phyloP scores from a whole-genome alignment of 2,329 filamentous ascomycete genomes.

The Dendrostoma leiphaemia region DNA sequence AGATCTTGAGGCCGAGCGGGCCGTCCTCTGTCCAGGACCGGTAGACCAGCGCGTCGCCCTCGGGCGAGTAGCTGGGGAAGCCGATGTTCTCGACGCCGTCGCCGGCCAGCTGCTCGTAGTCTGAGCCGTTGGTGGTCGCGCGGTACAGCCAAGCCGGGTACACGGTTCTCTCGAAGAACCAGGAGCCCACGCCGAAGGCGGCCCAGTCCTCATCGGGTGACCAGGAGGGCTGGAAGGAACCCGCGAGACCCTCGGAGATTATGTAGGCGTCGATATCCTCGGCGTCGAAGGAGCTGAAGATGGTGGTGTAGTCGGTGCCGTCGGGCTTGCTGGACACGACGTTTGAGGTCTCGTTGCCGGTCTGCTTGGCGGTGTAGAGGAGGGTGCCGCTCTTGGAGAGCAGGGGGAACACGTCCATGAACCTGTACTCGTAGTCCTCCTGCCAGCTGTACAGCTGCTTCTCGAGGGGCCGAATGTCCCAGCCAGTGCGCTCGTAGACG shows the following conservation, averaged over 20 bases:
- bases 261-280: slow-evolving; percentile 14
- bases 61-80: slow-evolving; percentile 37
- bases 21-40: slow-evolving; percentile 25
- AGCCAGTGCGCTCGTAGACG: slow-evolving; percentile 26
- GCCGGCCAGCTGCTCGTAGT: slow-evolving; percentile 31
- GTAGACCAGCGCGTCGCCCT: slow-evolving; percentile 35
- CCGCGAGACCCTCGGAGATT: slow-evolving; percentile 29
- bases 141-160: slow-evolving; percentile 19
- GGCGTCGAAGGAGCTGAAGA: slow-evolving; percentile 5
- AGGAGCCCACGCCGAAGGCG: slow-evolving; percentile 36
- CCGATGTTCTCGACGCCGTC: slow-evolving; percentile 31
- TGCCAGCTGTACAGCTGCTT: slow-evolving; percentile 39
- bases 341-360: slow-evolving; percentile 33
- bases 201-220: slow-evolving; percentile 35
- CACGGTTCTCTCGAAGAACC: slow-evolving; percentile 35
- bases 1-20: slow-evolving; percentile 31
- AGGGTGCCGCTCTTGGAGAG: slow-evolving; percentile 25
- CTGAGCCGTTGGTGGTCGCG: slow-evolving; percentile 10
- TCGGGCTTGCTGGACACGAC: slow-evolving; percentile 31
- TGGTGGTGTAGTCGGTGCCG: slow-evolving; percentile 18
- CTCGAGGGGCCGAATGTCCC: slow-evolving; percentile 31
- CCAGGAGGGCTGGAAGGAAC: slow-evolving; percentile 40
- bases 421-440: slow-evolving; percentile 38
- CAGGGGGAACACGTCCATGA: slow-evolving; percentile 41
- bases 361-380: slow-evolving; percentile 37